Base-by-base conservation (phyloP, 306 rosid species). In the Lathyrus oleraceus region DNA sequence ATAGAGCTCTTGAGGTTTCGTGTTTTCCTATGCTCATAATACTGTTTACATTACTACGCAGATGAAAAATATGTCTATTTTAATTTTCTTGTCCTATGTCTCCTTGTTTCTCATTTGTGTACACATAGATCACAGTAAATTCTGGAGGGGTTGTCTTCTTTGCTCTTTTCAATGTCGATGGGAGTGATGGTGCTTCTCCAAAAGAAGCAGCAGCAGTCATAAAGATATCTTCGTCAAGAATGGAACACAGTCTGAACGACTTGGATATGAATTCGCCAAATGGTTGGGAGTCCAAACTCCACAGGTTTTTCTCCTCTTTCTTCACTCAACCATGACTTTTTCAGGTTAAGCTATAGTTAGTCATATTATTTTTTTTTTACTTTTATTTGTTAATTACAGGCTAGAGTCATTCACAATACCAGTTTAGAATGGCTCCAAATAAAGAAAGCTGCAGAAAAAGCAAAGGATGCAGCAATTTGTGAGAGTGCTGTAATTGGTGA, bases 111-210 rank as follows among this genome's bases (percentile, higher is more conserved):
- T 80, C 49, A 25, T 59, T 78, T 86, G 38, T 88, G 69, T 80
- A 74, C 81, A 52, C 72, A 57, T 80, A 93, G 98, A 89, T 94
- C 45, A 94, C 97, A 3, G 98, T 94, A 65, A 94, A 94, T 82
- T 94, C 98, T 8, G 97, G 98, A 64, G 98, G 98, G 76, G 98
- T 94, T 70, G 98, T 94, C 81, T 94, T 94, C 89, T 94, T 94
- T 88, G 96, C 95, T 70, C 60, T 94, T 39, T 94, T 94, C 82
- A 87, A 81, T 75, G 81, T 73, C 57, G 72, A 63, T 28, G 84
- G 73, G 66, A 77, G 64, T 13, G 84, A 83, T 21, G 84, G 78
- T 68, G 47, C 53, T 54, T 59, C 13, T 63, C 64, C 88, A 16
- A 88, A 85, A 83, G 97, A 90, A 80, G 89, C 85, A 5, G 96